Evolutionary conservation across 2,329 filamentous ascomycete genomes (phyloP).

Genomic region (Aschersonia sp.): DNA sequence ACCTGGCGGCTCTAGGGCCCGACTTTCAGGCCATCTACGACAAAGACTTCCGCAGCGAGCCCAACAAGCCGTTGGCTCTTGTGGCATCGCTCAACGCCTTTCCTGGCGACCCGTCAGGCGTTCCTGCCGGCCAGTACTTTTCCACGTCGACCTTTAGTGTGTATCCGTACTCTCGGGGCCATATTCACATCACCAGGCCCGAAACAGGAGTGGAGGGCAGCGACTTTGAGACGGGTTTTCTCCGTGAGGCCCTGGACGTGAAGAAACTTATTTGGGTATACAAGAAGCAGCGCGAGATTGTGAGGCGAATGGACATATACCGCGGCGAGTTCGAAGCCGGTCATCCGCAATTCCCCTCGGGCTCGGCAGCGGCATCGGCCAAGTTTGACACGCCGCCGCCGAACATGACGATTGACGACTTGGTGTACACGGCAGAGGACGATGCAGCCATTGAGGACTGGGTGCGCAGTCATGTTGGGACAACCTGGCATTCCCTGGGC

Average conservation of each 20-base stretch:
- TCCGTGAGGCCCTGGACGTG: conserved; percentile 35
- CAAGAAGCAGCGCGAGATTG: conserved; percentile 44
- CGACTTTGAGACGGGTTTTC: conserved; percentile 40
- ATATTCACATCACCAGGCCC: conserved; percentile 11
- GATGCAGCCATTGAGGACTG: conserved; percentile 28
- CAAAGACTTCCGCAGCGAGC: background rate
- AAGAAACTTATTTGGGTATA: conserved; percentile 45
- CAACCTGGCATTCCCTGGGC: conserved; percentile 26
- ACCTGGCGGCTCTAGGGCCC: background rate
- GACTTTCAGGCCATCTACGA: background rate
- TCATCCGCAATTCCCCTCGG: conserved; percentile 17
- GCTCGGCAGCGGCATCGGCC: conserved; percentile 17
- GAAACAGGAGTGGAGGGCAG: too few species aligned
- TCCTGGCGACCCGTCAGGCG: background rate
- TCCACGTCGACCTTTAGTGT: conserved; percentile 35
- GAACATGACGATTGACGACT: conserved; percentile 15
- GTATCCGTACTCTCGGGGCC: conserved; percentile 37
- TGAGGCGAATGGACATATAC: conserved; percentile 37
- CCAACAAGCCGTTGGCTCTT: background rate
- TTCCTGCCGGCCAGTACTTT: conserved; percentile 29
- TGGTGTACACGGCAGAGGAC: conserved; percentile 31
- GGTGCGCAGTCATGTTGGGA: conserved; percentile 19
- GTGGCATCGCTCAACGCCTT: background rate
- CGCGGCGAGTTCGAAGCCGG: conserved; percentile 20
- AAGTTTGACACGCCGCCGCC: background rate